These are phyloP conservation scores for Didymella glomerata DNA, from an alignment of 2,329 filamentous ascomycete genomes.

Conservation along the genomic window DNA sequence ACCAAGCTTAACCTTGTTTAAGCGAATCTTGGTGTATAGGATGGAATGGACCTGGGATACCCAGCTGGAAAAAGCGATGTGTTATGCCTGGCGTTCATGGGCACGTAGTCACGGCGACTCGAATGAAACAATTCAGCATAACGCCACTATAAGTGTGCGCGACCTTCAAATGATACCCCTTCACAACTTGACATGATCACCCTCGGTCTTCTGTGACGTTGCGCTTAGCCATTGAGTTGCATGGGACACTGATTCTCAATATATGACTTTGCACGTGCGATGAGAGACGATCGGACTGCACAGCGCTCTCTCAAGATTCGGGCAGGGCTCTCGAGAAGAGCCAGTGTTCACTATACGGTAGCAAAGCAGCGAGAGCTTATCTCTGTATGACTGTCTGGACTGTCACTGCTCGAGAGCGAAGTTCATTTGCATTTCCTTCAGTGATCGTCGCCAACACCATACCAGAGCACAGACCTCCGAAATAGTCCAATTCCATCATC, in stretches of 20 bases:
- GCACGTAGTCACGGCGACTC: conserved; percentile 49
- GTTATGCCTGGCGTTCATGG: conserved; percentile 50
- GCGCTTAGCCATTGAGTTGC: not conserved
- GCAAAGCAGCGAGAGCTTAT: not conserved
- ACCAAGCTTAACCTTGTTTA: conserved; percentile 99
- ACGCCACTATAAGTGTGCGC: conserved; percentile 33
- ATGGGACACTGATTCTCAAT: not conserved
- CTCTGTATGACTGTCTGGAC: not conserved
- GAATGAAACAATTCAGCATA: conserved; percentile 50
- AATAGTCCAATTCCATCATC: conserved; percentile 18
- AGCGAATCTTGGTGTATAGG: conserved; percentile 49
- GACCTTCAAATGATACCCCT: conserved; percentile 26
- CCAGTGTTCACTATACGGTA: not conserved
- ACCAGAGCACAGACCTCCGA: conserved; percentile 1
- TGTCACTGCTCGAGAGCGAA: not conserved
- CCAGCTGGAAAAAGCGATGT: conserved; percentile 49
- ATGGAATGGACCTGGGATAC: conserved; percentile 44
- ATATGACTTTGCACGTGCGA: not conserved
- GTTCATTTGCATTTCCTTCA: not conserved
- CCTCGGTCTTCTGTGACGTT: not conserved
- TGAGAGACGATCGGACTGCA: not conserved
- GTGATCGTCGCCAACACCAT: not conserved
- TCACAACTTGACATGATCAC: conserved; percentile 5
- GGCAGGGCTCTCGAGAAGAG: not conserved
- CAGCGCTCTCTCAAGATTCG: not conserved